These are phyloP conservation scores for Pichia occidentalis DNA, from an alignment of 805 yeast species.

Conservation along the genomic window DNA sequence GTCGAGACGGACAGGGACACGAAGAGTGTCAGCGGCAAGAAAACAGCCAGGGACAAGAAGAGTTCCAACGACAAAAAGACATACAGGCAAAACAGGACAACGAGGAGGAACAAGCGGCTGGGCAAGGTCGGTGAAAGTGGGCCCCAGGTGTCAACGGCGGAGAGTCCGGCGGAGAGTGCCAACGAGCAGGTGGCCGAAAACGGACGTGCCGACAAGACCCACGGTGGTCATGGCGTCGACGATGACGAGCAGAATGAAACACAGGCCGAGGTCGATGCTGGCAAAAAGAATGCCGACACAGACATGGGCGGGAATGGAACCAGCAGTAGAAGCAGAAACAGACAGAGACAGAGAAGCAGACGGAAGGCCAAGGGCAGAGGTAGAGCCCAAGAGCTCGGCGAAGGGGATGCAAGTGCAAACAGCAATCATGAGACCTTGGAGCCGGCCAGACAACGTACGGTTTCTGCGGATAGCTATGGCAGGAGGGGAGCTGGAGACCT, in stretches of 20 bases:
- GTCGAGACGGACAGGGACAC: constrained; percentile 13
- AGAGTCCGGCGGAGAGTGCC: constrained; percentile 23
- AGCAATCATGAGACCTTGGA: no score
- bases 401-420: no score
- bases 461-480: no score
- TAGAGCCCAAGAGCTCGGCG: no score
- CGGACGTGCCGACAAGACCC: constrained; percentile 3
- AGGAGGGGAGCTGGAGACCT: no score
- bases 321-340: background rate
- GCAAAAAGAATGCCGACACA: background rate
- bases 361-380: no score
- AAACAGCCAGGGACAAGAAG: background rate
- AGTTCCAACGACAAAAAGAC: no score
- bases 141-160: constrained; percentile 39
- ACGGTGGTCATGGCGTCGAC: constrained; percentile 2
- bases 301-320: background rate
- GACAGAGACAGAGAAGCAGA: background rate
- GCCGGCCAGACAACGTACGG: no score
- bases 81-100: no score
- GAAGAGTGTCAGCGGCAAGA: background rate
- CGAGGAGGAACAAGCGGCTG: no score
- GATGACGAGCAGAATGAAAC: background rate
- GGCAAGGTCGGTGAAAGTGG: background rate
- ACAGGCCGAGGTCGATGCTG: background rate
- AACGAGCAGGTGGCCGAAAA: background rate